phyloP scores from a whole-genome alignment of 1,284 basidiomycete species.

The Schizophyllum amplum region DNA sequence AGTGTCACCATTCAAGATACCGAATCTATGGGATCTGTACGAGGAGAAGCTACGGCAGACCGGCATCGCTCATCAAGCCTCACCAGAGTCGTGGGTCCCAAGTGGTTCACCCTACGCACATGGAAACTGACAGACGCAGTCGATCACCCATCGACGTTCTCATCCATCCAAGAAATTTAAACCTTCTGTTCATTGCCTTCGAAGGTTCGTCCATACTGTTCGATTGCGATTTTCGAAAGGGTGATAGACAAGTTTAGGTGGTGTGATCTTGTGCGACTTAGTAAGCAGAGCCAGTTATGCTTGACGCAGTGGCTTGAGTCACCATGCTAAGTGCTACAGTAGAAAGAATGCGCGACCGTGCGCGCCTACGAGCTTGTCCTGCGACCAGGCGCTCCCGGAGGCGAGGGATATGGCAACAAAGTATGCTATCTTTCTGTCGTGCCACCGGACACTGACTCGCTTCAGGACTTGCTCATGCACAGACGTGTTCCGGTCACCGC shows the following conservation, averaged over 20 bases:
- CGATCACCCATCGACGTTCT: slow-evolving; percentile 49
- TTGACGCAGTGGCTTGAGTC: background rate
- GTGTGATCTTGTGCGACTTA: slow-evolving; percentile 67
- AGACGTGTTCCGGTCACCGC: slow-evolving; percentile 68
- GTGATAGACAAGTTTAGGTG: slow-evolving; percentile 39
- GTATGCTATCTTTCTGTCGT: slow-evolving; percentile 23
- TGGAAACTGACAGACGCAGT: slow-evolving; percentile 28
- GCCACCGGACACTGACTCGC: background rate
- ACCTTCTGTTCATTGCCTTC: slow-evolving; percentile 76
- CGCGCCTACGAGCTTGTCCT: slow-evolving; percentile 62
- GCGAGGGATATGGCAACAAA: slow-evolving; percentile 48
- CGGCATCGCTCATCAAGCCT: slow-evolving; percentile 38
- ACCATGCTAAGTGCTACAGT: background rate
- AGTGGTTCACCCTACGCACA: too few relatives aligned
- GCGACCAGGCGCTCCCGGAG: slow-evolving; percentile 76
- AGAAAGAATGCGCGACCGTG: slow-evolving; percentile 53
- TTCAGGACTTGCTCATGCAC: slow-evolving; percentile 61
- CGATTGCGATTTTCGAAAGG: slow-evolving; percentile 1
- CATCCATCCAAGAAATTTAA: slow-evolving; percentile 76
- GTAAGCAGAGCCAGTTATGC: slow-evolving; percentile 28
- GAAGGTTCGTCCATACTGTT: slow-evolving; percentile 40
- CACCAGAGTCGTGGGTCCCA: slow-evolving; percentile 35
- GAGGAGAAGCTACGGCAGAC: slow-evolving; percentile 53
- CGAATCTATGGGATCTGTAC: slow-evolving; percentile 71
- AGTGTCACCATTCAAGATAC: slow-evolving; percentile 58